These are phyloP conservation scores for Lachnellula hyalina DNA, from an alignment of 2,329 filamentous ascomycete genomes.

Conservation along the genomic window DNA sequence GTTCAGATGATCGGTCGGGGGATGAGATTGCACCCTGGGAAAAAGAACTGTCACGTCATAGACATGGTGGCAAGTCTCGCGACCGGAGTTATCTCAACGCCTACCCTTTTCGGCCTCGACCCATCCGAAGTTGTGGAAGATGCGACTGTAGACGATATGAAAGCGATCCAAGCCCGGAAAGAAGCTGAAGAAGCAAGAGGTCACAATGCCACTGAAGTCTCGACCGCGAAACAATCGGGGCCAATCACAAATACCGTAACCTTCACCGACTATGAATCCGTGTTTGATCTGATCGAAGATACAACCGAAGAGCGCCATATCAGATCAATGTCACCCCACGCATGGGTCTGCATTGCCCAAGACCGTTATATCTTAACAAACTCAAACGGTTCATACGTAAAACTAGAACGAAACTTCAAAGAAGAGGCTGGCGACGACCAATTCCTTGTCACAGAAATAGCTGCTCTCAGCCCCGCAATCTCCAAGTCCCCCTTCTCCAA, in stretches of 20 bases:
- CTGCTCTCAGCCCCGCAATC: conserved; percentile 21
- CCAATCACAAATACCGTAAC: conserved; percentile 34
- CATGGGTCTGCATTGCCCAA: conserved; percentile 77
- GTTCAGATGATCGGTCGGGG: conserved; percentile 98
- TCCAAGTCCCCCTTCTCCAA: conserved; percentile 58
- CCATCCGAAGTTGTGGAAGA: conserved; percentile 69
- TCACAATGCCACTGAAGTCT: conserved; percentile 3
- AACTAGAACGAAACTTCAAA: conserved; percentile 37
- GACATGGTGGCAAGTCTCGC: conserved; percentile 88
- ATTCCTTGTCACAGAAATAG: conserved; percentile 35
- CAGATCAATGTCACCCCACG: conserved; percentile 63
- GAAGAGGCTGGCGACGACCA: conserved; percentile 16
- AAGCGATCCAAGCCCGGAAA: conserved; percentile 38
- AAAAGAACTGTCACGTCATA: conserved; percentile 87
- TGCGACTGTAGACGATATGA: conserved; percentile 59
- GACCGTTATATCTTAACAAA: conserved; percentile 67
- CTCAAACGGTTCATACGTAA: conserved; percentile 56
- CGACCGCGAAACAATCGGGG: not conserved
- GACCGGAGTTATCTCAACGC: conserved; percentile 81
- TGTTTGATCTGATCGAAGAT: conserved; percentile 87
- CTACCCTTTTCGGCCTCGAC: conserved; percentile 89
- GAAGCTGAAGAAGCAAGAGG: conserved; percentile 36
- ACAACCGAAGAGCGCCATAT: conserved; percentile 74
- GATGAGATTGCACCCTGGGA: conserved; percentile 74
- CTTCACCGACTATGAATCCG: conserved; percentile 86